These are phyloP conservation scores for Fusarium sambucinum DNA, from an alignment of 2,329 filamentous ascomycete species.

Conservation along the genomic window DNA sequence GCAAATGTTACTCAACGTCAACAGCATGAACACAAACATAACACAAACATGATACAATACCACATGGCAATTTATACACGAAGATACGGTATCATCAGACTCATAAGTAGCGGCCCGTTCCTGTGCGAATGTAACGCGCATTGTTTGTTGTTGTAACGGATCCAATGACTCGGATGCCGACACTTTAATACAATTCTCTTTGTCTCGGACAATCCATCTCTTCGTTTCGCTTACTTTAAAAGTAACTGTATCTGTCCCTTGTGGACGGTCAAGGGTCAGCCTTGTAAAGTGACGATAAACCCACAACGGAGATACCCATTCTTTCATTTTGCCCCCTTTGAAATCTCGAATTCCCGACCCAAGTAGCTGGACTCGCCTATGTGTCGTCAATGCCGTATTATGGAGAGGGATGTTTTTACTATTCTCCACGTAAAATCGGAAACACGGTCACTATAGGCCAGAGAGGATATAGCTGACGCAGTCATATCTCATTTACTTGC, in stretches of 20 bases:
- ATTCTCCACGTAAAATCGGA: background rate
- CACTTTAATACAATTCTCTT: background rate
- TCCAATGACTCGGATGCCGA: slow-evolving; percentile 14
- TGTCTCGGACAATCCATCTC: slow-evolving; percentile 11
- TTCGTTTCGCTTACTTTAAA: slow-evolving; percentile 1
- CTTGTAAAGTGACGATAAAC: background rate
- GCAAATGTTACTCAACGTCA: background rate
- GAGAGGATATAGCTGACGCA: background rate
- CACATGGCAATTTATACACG: slow-evolving; percentile 21
- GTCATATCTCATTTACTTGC: slow-evolving; percentile 3
- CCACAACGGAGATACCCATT: slow-evolving; percentile 10
- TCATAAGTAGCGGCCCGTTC: slow-evolving; percentile 30
- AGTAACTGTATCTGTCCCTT: background rate
- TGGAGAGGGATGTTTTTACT: background rate
- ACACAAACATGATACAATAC: background rate
- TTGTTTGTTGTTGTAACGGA: slow-evolving; percentile 1
- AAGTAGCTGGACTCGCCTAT: slow-evolving; percentile 2
- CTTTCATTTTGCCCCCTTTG: background rate
- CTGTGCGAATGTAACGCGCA: slow-evolving; percentile 19
- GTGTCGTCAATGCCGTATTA: background rate
- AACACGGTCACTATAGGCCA: background rate
- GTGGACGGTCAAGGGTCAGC: background rate
- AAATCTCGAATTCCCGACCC: slow-evolving; percentile 7
- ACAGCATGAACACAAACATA: background rate
- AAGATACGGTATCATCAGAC: background rate